Evolutionary conservation across 2,329 filamentous ascomycete genomes (phyloP).

Genomic region (Fusarium sp.): DNA sequence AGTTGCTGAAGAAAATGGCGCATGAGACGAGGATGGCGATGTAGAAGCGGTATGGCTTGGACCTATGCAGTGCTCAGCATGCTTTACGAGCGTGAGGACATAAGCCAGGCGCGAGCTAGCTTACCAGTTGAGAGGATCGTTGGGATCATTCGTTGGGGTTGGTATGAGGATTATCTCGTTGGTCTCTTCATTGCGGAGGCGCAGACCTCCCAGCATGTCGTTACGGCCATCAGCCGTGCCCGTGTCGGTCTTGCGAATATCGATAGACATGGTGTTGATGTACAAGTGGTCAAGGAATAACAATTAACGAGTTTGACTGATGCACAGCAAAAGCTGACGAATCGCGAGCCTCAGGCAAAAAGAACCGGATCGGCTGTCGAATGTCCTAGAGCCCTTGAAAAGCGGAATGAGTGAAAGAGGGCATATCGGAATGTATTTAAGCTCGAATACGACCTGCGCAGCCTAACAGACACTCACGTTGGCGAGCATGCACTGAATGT

Average conservation of each 20-base stretch:
- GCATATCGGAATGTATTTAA: neutral
- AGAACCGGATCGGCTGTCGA: too few species aligned
- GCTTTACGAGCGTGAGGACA: accelerated
- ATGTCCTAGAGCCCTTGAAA: too few species aligned
- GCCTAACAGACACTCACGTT: accelerated
- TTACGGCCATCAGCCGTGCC: neutral
- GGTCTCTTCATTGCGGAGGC: neutral
- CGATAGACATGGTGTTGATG: neutral
- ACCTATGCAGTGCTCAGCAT: conserved; percentile 42
- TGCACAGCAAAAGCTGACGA: neutral
- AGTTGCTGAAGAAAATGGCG: conserved; percentile 67
- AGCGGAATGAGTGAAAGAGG: accelerated
- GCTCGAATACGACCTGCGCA: accelerated
- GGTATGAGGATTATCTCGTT: conserved; percentile 26
- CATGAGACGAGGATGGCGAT: conserved; percentile 61
- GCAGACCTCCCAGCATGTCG: neutral
- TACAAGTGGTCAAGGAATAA: neutral
- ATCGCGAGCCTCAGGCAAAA: neutral
- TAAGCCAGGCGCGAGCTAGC: accelerated
- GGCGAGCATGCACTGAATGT: neutral
- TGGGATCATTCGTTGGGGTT: conserved; percentile 34
- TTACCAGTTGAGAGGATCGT: conserved; percentile 40
- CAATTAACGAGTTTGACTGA: neutral
- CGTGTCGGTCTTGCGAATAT: neutral
- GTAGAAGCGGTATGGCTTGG: conserved; percentile 60